These are phyloP conservation scores for Isatis lusitanica DNA, from an alignment of 441 rosid species.

Conservation along the genomic window DNA sequence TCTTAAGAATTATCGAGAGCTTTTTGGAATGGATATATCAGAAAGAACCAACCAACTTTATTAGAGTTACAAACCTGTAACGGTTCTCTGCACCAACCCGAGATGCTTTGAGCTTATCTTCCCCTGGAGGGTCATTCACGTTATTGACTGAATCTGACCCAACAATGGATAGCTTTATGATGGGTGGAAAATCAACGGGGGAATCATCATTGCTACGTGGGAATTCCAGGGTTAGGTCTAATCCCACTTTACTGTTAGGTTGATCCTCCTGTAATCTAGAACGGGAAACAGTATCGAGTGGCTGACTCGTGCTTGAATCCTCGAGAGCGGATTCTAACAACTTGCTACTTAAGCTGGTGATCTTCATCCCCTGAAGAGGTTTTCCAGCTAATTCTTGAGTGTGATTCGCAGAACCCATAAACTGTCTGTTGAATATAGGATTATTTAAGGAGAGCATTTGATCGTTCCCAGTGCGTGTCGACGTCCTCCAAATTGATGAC, in stretches of 20 bases:
- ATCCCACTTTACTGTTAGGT: slow-evolving; percentile 42
- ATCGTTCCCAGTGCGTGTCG: slow-evolving; percentile 34
- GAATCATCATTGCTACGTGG: slow-evolving; percentile 49
- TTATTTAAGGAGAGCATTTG: slow-evolving; percentile 51
- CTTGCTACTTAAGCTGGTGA: slow-evolving; percentile 59
- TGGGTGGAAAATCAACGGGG: slow-evolving; percentile 53
- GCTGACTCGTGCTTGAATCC: slow-evolving; percentile 49
- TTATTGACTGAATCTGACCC: slow-evolving; percentile 40
- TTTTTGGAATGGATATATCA: background rate
- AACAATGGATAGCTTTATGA: slow-evolving; percentile 59
- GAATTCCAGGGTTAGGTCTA: slow-evolving; percentile 80
- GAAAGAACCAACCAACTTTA: background rate
- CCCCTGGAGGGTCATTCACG: slow-evolving; percentile 37
- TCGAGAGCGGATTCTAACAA: slow-evolving; percentile 70
- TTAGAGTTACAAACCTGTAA: slow-evolving; percentile 56
- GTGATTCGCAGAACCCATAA: slow-evolving; percentile 45
- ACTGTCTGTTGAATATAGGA: slow-evolving; percentile 52
- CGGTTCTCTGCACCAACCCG: slow-evolving; percentile 65
- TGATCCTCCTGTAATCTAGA: slow-evolving; percentile 49
- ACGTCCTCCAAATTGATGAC: slow-evolving; percentile 75
- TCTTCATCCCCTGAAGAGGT: slow-evolving; percentile 54
- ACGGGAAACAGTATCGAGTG: slow-evolving; percentile 41
- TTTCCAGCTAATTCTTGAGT: slow-evolving; percentile 43
- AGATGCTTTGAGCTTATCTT: slow-evolving; percentile 50
- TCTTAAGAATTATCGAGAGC: background rate